phyloP scores from a whole-genome alignment of 140 eudicot genomes.

The Bidens hawaiensis region DNA sequence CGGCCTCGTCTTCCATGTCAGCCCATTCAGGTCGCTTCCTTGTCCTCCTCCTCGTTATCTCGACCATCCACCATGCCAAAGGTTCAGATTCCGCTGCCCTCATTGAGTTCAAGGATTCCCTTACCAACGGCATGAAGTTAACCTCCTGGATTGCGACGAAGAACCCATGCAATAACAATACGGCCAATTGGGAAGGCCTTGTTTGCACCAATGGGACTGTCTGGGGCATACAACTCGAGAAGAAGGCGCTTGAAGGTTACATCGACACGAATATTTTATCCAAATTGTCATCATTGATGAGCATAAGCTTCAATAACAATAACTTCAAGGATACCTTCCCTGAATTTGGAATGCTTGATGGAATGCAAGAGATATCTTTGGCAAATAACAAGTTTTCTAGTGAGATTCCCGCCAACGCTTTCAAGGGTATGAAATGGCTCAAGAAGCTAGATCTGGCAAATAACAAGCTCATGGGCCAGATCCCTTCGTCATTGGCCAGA shows the following conservation, averaged over 20 bases:
- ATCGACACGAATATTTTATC: constrained; percentile 38
- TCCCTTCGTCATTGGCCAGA: constrained; percentile 45
- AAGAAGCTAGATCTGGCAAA: constrained; percentile 49
- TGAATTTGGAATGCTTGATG: constrained; percentile 26
- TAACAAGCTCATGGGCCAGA: constrained; percentile 52
- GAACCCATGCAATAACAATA: constrained; percentile 39
- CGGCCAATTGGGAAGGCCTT: constrained; percentile 57
- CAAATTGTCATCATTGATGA: constrained; percentile 34
- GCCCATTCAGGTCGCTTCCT: constrained; percentile 3
- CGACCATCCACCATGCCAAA: constrained; percentile 4
- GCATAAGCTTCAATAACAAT: constrained; percentile 55
- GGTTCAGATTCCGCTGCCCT: constrained; percentile 43
- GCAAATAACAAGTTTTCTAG: constrained; percentile 56
- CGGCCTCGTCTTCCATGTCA: constrained; percentile 12
- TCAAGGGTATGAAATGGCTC: constrained; percentile 47
- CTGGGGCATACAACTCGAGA: constrained; percentile 62
- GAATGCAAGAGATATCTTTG: constrained; percentile 37
- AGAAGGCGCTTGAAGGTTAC: constrained; percentile 52
- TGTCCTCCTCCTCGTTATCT: constrained; percentile 21
- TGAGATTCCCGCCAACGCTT: constrained; percentile 38
- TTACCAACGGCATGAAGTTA: constrained; percentile 33
- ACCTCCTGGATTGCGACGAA: constrained; percentile 38
- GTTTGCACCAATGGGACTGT: constrained; percentile 43
- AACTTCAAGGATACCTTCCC: constrained; percentile 69
- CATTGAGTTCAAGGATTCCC: constrained; percentile 38